These are phyloP conservation scores for Boletus rubropictus DNA, from an alignment of 768 basidiomycete species.

Conservation along the genomic window DNA sequence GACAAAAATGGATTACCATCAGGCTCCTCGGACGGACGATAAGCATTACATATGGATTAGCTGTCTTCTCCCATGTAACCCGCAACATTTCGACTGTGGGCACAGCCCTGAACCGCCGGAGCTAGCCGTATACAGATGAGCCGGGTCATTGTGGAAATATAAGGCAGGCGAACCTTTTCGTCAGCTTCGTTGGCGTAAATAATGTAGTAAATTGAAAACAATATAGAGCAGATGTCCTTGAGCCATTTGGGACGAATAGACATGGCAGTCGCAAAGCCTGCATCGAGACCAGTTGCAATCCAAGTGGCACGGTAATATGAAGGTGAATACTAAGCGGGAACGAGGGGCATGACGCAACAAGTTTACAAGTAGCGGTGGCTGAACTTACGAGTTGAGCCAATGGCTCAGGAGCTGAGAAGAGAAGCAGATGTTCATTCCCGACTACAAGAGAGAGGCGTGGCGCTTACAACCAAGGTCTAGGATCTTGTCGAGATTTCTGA, in stretches of 20 bases:
- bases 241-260: conserved; percentile 87
- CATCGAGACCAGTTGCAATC: conserved; percentile 91
- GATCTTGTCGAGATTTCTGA: conserved; percentile 80
- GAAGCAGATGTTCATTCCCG: not conserved
- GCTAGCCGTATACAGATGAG: conserved; percentile 38
- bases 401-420: conserved; percentile 78
- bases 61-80: conserved; percentile 94
- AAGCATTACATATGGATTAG: conserved; percentile 73
- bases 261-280: conserved; percentile 96
- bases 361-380: not conserved
- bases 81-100: conserved; percentile 97
- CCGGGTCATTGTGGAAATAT: not conserved
- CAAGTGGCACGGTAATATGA: conserved; percentile 96
- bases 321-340: conserved; percentile 64
- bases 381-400: conserved; percentile 73
- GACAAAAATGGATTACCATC: conserved; percentile 7
- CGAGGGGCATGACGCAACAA: conserved; percentile 4
- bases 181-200: conserved; percentile 86
- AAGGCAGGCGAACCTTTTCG: conserved; percentile 68
- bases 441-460: not conserved
- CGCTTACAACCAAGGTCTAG: conserved; percentile 68
- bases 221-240: conserved; percentile 75
- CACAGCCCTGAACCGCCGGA: conserved; percentile 85
- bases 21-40: conserved; percentile 21
- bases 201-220: conserved; percentile 89